These are phyloP conservation scores for Candida glucosophila DNA, from an alignment of 1,139 yeast species.

Conservation along the genomic window DNA sequence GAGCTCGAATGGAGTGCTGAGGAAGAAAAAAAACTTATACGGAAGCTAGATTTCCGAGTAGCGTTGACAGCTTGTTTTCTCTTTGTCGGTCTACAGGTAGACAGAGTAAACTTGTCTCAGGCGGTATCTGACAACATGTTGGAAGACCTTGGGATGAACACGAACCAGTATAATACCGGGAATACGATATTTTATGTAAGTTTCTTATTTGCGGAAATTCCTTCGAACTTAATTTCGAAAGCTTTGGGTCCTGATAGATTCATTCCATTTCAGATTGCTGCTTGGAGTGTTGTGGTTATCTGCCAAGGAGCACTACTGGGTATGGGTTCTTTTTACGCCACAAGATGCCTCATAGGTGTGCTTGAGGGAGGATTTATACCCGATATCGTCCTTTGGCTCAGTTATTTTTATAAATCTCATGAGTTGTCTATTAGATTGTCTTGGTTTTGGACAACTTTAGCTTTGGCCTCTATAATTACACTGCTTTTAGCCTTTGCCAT, in stretches of 20 bases:
- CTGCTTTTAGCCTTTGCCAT: conserved; percentile 38
- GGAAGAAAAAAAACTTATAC: conserved; percentile 31
- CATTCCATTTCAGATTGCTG: conserved; percentile 41
- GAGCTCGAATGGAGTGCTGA: conserved; percentile 33
- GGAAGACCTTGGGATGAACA: conserved; percentile 32
- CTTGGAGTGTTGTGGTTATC: conserved; percentile 43
- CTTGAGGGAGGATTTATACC: conserved; percentile 52
- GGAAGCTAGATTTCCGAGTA: conserved; percentile 37
- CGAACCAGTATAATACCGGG: conserved; percentile 41
- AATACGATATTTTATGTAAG: conserved; percentile 34
- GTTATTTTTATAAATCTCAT: conserved; percentile 40
- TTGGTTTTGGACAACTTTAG: conserved; percentile 39
- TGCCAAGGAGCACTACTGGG: conserved; percentile 33
- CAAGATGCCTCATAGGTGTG: conserved; percentile 39
- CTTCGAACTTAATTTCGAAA: conserved; percentile 46
- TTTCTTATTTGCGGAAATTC: conserved; percentile 44
- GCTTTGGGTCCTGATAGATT: conserved; percentile 44
- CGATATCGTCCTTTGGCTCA: conserved; percentile 46
- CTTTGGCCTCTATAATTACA: conserved; percentile 29
- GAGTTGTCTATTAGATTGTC: conserved; percentile 44
- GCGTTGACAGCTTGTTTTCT: conserved; percentile 39
- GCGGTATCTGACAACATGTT: conserved; percentile 43
- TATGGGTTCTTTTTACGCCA: conserved; percentile 25
- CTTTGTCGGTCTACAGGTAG: conserved; percentile 44
- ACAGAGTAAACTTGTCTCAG: conserved; percentile 40